These are phyloP conservation scores for Ruellia speciosa DNA, from an alignment of 305 asterid species.

Conservation along the genomic window DNA sequence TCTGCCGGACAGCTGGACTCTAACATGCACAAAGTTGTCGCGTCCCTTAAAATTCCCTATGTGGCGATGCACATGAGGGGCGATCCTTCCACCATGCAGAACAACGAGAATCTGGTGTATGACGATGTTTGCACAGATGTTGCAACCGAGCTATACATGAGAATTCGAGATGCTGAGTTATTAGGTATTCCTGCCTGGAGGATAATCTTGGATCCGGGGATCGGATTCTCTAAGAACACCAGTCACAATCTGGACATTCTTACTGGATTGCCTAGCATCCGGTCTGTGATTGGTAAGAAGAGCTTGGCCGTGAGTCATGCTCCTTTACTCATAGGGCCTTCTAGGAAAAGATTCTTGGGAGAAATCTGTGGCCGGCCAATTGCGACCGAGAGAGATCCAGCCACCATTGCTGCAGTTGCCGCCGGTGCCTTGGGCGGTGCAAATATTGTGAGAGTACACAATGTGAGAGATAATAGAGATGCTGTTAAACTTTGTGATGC, in stretches of 20 bases:
- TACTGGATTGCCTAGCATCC: constrained; percentile 38
- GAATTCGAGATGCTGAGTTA: constrained; percentile 61
- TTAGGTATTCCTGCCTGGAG: constrained; percentile 93
- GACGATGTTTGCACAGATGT: constrained; percentile 54
- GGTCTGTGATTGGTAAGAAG: constrained; percentile 47
- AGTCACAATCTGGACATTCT: constrained; percentile 69
- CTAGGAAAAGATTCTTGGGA: constrained; percentile 87
- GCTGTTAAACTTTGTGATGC: constrained; percentile 83
- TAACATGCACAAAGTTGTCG: constrained; percentile 44
- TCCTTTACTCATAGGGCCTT: constrained; percentile 77
- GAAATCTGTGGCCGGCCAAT: constrained; percentile 47
- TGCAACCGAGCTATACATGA: constrained; percentile 44
- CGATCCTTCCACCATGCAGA: constrained; percentile 81
- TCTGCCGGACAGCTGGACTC: constrained; percentile 69
- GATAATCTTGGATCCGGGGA: constrained; percentile 72
- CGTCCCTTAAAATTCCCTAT: constrained; percentile 57
- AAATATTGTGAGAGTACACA: constrained; percentile 80
- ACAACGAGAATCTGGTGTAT: constrained; percentile 45
- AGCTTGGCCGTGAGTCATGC: constrained; percentile 64
- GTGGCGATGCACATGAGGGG: constrained; percentile 89
- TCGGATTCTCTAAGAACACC: constrained; percentile 77
- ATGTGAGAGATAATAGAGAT: constrained; percentile 56
- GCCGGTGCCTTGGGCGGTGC: constrained; percentile 71
- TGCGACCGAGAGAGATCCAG: constrained; percentile 63
- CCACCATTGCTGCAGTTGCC: constrained; percentile 64